phyloP scores from a whole-genome alignment of 331 rosid species.

The Quercus lobata region DNA sequence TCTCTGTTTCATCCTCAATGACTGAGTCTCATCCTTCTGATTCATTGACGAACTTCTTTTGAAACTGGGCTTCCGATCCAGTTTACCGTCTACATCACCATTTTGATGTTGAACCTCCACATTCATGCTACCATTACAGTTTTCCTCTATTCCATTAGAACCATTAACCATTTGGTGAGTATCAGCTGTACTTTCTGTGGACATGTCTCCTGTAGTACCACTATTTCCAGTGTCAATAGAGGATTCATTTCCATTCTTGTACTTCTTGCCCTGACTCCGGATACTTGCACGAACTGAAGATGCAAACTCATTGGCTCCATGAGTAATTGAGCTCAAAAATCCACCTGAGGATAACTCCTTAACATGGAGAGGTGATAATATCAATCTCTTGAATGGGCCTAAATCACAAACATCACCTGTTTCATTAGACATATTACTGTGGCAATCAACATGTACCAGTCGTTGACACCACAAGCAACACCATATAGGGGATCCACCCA shows the following conservation, averaged over 20 bases:
- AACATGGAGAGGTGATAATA: slow-evolving; percentile 78
- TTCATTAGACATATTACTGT: slow-evolving; percentile 72
- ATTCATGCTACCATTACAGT: slow-evolving; percentile 36
- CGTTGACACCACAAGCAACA: slow-evolving; percentile 97
- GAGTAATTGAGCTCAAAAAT: slow-evolving; percentile 86
- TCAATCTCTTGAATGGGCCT: slow-evolving; percentile 83
- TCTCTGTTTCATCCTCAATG: slow-evolving; percentile 53
- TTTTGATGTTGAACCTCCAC: slow-evolving; percentile 57
- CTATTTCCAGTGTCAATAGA: slow-evolving; percentile 57
- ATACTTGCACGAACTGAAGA: slow-evolving; percentile 90
- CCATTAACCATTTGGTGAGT: slow-evolving; percentile 50
- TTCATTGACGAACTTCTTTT: slow-evolving; percentile 46
- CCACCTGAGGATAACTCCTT: slow-evolving; percentile 67
- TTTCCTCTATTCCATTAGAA: slow-evolving; percentile 58
- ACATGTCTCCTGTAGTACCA: slow-evolving; percentile 51
- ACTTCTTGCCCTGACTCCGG: slow-evolving; percentile 77
- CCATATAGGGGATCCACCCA: slow-evolving; percentile 98
- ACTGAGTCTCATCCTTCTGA: slow-evolving; percentile 66
- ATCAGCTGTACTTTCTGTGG: slow-evolving; percentile 70
- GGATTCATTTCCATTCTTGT: slow-evolving; percentile 64
- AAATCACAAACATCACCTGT: slow-evolving; percentile 90
- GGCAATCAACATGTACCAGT: slow-evolving; percentile 95
- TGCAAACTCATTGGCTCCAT: slow-evolving; percentile 98
- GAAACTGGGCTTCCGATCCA: slow-evolving; percentile 52
- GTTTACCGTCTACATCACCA: slow-evolving; percentile 43